Percentiles rank a stretch among this genome's conserved stretches.
These are phyloP conservation scores for Salvia miltiorrhiza DNA, from an alignment of 257 asterid species.

Conservation along the genomic window DNA sequence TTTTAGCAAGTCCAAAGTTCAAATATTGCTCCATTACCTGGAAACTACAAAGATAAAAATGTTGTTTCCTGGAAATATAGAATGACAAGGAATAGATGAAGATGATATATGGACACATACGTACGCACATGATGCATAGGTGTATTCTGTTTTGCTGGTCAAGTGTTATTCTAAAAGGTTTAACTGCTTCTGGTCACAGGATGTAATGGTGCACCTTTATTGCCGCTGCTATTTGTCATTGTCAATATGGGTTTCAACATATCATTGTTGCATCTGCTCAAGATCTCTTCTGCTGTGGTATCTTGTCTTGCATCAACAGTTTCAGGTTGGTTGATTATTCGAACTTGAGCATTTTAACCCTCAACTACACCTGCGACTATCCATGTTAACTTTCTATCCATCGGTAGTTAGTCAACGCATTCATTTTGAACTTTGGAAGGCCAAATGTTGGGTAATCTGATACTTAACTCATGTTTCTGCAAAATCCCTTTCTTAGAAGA, in stretches of 20 bases:
- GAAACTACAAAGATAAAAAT: neutral
- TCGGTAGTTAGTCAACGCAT: neutral
- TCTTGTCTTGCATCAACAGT: constrained; percentile 95
- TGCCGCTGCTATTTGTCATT: constrained; percentile 73
- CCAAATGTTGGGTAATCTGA: neutral
- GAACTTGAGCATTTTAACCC: neutral
- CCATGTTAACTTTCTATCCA: neutral
- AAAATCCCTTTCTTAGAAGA: no score
- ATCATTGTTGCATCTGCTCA: constrained; percentile 81
- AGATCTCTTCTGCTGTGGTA: constrained; percentile 94
- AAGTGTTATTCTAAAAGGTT: constrained; percentile 13
- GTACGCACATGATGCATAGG: neutral
- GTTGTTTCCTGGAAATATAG: neutral
- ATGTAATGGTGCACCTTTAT: constrained; percentile 88
- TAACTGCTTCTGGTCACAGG: constrained; percentile 40
- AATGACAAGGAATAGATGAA: neutral
- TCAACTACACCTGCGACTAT: neutral
- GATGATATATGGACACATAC: neutral
- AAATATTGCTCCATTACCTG: neutral
- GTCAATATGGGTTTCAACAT: constrained; percentile 91
- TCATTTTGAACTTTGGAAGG: constrained; percentile 6
- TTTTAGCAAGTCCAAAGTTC: neutral
- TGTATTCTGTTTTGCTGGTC: neutral
- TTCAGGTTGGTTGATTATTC: constrained; percentile 55
- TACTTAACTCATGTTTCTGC: no score